A percentile compares a stretch with the other conserved stretches of the same genome.
Conservation (phyloP, 2,329 filamentous ascomycete species). For the Sporothrix brunneoviolacea region DNA sequence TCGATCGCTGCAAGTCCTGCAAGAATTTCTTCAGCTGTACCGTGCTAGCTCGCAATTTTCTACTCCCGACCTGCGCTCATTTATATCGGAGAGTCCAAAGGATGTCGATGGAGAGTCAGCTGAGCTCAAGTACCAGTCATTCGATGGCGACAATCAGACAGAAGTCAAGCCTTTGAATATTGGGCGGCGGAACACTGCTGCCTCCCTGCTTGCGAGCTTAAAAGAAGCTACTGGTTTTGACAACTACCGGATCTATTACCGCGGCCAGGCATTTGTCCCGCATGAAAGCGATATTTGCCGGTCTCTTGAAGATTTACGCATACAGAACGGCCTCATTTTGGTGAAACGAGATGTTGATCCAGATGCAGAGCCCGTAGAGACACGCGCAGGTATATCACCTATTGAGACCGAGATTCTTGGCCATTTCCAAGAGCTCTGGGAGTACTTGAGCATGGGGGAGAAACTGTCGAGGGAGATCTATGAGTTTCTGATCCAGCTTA, state of each 20-base stretch:
- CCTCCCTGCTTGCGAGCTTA: slow-evolving; percentile 61
- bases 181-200: slow-evolving; percentile 63
- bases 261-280: slow-evolving; percentile 59
- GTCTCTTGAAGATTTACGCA: slow-evolving; percentile 61
- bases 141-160: slow-evolving; percentile 54
- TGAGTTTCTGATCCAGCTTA: slow-evolving; percentile 62
- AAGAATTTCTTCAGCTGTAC: slow-evolving; percentile 59
- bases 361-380: slow-evolving; percentile 34
- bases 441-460: slow-evolving; percentile 69
- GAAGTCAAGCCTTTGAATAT: slow-evolving; percentile 58
- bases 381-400: slow-evolving; percentile 46
- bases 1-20: slow-evolving; percentile 62
- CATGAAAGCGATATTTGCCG: slow-evolving; percentile 51
- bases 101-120: slow-evolving; percentile 56
- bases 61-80: slow-evolving; percentile 48
- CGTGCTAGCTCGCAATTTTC: slow-evolving; percentile 55
- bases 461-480: slow-evolving; percentile 64
- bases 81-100: slow-evolving; percentile 45
- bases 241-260: slow-evolving; percentile 66
- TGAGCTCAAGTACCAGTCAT: slow-evolving; percentile 67
- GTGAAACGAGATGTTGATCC: slow-evolving; percentile 53
- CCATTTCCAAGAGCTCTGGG: slow-evolving; percentile 79
- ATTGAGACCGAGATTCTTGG: slow-evolving; percentile 74
- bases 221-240: slow-evolving; percentile 66
- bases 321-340: slow-evolving; percentile 59